A percentile compares a stretch with the other conserved stretches of the same genome.
Evolutionary conservation across 2,329 filamentous ascomycete species (phyloP).

Genomic region (Tolypocladium sp.): DNA sequence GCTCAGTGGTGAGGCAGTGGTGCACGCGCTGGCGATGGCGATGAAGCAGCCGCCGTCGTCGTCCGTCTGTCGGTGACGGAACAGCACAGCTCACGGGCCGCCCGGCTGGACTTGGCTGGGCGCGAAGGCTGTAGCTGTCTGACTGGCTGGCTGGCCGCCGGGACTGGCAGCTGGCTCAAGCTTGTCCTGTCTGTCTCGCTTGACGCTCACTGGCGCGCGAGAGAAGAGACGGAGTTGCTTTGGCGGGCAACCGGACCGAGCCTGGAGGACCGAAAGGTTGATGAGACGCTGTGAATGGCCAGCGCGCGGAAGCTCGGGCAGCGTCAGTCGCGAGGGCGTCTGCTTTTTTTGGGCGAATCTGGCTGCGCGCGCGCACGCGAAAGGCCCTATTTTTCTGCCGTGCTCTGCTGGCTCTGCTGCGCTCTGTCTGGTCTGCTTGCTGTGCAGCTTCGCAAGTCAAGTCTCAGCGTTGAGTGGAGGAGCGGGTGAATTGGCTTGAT

Average conservation of each 20-base stretch:
- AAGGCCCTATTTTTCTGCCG: slow-evolving; percentile 7
- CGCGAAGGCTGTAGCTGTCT: neutral
- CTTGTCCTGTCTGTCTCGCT: slow-evolving; percentile 3
- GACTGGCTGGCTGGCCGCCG: slow-evolving; percentile 1
- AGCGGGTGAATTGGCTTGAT: slow-evolving; percentile 32
- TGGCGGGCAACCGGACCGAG: slow-evolving; percentile 7
- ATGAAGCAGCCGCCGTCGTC: neutral
- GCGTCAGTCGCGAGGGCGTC: neutral
- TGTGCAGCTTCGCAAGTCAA: slow-evolving; percentile 8
- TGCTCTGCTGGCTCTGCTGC: slow-evolving; percentile 4
- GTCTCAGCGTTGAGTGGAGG: slow-evolving; percentile 24
- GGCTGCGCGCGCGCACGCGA: slow-evolving; percentile 11
- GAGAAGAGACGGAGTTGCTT: slow-evolving; percentile 1
- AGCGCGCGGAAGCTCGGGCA: slow-evolving; percentile 4
- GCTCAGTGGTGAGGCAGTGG: neutral
- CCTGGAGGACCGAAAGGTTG: slow-evolving; percentile 8
- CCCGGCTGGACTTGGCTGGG: neutral
- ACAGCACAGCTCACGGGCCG: neutral
- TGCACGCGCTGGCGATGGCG: neutral
- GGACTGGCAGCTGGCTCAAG: slow-evolving; percentile 3
- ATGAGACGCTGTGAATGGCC: slow-evolving; percentile 12
- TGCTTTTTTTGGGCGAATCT: slow-evolving; percentile 8
- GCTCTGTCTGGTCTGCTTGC: slow-evolving; percentile 5
- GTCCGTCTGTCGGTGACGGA: neutral
- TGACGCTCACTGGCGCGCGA: slow-evolving; percentile 5